Percentiles rank a stretch among this genome's conserved stretches.
These are phyloP conservation scores for Tritrichomonas musculus DNA, from an alignment of 208 protist genomes.

Conservation along the genomic window DNA sequence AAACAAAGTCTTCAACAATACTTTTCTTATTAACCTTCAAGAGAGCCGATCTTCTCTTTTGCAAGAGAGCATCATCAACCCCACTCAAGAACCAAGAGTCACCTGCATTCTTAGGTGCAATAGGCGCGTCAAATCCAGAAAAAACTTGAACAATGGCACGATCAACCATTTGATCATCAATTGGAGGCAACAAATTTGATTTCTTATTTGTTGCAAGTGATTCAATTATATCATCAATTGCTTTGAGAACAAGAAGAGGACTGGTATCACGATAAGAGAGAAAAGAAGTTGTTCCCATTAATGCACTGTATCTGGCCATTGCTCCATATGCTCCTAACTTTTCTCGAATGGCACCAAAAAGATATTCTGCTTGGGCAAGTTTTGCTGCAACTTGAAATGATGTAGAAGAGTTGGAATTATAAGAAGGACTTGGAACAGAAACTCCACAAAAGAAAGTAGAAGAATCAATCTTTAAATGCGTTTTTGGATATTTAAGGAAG, in stretches of 20 bases:
- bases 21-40: neutral
- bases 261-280: neutral
- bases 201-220: too few species aligned
- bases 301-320: neutral
- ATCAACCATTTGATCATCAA: conserved; percentile 20
- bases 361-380: neutral
- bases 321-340: neutral
- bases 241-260: neutral
- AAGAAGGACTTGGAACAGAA: too few species aligned
- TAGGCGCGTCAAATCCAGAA: neutral
- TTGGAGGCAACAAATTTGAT: too few species aligned
- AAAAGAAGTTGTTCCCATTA: neutral
- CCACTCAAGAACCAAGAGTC: neutral
- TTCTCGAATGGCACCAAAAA: neutral
- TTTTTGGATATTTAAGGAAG: neutral
- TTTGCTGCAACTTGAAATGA: neutral
- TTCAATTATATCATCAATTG: neutral
- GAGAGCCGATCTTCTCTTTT: neutral
- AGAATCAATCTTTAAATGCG: neutral
- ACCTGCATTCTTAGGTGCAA: neutral
- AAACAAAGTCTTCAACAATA: neutral
- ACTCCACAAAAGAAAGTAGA: neutral
- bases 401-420: neutral
- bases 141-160: neutral
- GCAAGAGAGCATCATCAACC: neutral